Evolutionary conservation across 208 protist species (phyloP).

Genomic region (Crithidia bombi): DNA sequence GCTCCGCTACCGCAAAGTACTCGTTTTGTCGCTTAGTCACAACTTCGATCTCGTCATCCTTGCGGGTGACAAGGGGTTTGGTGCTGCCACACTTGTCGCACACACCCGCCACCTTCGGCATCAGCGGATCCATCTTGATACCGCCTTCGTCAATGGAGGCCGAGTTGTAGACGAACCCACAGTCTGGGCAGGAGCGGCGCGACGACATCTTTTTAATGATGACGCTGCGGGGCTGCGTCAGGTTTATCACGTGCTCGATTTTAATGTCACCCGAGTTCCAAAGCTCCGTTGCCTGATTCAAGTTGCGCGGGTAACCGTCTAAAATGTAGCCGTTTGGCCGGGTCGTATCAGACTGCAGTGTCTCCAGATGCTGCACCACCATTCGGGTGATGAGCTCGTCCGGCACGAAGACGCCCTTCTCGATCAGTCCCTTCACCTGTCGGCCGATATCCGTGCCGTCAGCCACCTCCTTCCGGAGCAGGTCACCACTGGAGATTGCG

Average conservation of each 20-base stretch:
- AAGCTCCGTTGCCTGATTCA: constrained; percentile 77
- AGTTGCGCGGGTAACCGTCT: constrained; percentile 93
- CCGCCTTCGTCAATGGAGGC: constrained; percentile 70
- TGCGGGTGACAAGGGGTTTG: constrained; percentile 61
- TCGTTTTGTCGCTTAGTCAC: constrained; percentile 63
- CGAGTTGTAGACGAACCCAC: constrained; percentile 80
- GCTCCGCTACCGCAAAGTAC: constrained; percentile 62
- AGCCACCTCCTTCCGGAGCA: constrained; percentile 86
- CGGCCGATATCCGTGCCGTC: constrained; percentile 46
- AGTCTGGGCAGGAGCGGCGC: constrained; percentile 69
- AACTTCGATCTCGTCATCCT: constrained; percentile 66
- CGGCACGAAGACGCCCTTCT: constrained; percentile 75
- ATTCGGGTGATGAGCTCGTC: constrained; percentile 79
- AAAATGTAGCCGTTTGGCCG: constrained; percentile 80
- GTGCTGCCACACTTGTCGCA: constrained; percentile 81
- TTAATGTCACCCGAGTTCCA: constrained; percentile 50
- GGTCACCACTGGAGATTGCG: constrained; percentile 92
- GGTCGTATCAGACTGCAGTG: constrained; percentile 13
- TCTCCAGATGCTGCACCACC: constrained; percentile 46
- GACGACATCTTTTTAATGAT: constrained; percentile 78
- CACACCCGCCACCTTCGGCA: constrained; percentile 73
- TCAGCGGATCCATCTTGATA: constrained; percentile 81
- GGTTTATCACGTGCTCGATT: constrained; percentile 82
- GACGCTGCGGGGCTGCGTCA: constrained; percentile 72
- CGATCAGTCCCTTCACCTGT: constrained; percentile 54